Conservation (phyloP, 345 rosid species). For the Cardamine resedifolia region DNA sequence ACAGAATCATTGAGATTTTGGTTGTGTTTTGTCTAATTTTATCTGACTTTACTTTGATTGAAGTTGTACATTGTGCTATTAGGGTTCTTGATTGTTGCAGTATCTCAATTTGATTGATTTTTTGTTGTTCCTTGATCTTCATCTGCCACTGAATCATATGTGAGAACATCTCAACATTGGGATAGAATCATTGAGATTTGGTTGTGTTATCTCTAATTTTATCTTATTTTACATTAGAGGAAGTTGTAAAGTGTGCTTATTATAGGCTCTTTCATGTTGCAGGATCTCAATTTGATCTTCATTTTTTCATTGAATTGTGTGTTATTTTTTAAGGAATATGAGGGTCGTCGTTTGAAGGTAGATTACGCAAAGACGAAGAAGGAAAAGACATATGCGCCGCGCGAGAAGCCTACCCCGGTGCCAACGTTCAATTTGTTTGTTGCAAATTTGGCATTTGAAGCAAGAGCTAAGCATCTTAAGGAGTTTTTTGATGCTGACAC, state of each 20-base stretch:
- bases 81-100: neutral
- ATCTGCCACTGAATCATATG: neutral
- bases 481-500: conserved; percentile 62
- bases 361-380: conserved; percentile 58
- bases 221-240: neutral
- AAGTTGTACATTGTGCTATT: neutral
- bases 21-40: neutral
- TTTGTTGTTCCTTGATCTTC: neutral
- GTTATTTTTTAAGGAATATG: conserved; percentile 57
- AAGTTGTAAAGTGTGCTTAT: conserved; percentile 12
- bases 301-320: conserved; percentile 5
- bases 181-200: neutral
- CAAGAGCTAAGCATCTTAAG: conserved; percentile 62
- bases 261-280: neutral
- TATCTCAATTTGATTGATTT: neutral
- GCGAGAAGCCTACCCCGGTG: conserved; percentile 39
- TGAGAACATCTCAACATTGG: neutral
- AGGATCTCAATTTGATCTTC: neutral
- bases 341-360: conserved; percentile 62
- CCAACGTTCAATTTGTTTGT: conserved; percentile 67
- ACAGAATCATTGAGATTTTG: neutral
- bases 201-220: neutral
- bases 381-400: conserved; percentile 49
- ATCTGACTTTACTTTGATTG: neutral
- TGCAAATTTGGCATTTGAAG: conserved; percentile 66